These are phyloP conservation scores for Neonectria sp. DNA, from an alignment of 2,329 filamentous ascomycete genomes.

Conservation along the genomic window DNA sequence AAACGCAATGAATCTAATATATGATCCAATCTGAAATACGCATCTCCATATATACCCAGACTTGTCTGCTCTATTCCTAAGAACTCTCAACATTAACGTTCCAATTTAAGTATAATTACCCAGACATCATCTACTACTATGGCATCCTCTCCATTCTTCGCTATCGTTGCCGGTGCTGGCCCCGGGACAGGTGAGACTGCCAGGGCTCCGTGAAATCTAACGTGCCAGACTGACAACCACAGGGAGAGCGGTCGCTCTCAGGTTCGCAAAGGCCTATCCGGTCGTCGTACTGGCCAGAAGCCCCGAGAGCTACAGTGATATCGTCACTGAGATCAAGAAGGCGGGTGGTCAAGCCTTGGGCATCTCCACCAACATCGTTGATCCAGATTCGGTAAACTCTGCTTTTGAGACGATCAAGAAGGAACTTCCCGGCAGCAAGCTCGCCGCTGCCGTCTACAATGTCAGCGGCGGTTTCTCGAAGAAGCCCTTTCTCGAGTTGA, in stretches of 20 bases:
- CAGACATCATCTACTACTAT: conserved; percentile 3
- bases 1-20: conserved; percentile 15
- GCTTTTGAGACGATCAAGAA: conserved; percentile 76
- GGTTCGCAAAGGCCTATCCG: conserved; percentile 76
- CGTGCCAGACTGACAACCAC: conserved; percentile 14
- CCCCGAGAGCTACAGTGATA: conserved; percentile 74
- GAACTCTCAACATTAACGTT: not conserved
- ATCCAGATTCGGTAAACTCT: conserved; percentile 62
- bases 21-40: conserved; percentile 21
- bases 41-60: conserved; percentile 13
- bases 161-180: conserved; percentile 81
- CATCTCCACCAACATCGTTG: conserved; percentile 68
- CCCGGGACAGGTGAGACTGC: conserved; percentile 70
- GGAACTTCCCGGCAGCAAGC: conserved; percentile 68
- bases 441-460: conserved; percentile 81
- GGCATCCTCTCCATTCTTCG: conserved; percentile 65
- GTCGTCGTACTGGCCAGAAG: conserved; percentile 82
- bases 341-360: conserved; percentile 79
- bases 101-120: not conserved
- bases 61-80: not conserved
- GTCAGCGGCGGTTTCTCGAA: conserved; percentile 67
- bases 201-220: not conserved
- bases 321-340: conserved; percentile 78
- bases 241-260: conserved; percentile 67
- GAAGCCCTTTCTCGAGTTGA: conserved; percentile 73